These are phyloP conservation scores for Tetrastigma voinierianum DNA, from an alignment of 164 flowering plant species.

Conservation along the genomic window DNA sequence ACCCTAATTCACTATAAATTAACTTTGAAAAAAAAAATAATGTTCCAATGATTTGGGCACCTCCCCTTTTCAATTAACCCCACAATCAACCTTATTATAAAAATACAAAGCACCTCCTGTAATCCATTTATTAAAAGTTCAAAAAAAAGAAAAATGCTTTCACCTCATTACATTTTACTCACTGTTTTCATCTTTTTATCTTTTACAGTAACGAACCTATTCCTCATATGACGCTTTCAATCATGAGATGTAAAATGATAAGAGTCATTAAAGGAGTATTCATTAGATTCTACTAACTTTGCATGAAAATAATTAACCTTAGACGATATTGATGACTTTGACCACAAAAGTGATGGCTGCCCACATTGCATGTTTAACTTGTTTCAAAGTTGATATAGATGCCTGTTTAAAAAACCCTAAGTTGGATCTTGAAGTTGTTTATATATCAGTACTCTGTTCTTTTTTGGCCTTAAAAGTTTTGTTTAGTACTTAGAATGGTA, in stretches of 20 bases:
- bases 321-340: slow-evolving; percentile 25
- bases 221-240: slow-evolving; percentile 5
- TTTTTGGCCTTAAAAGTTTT: slow-evolving; percentile 4
- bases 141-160: neutral
- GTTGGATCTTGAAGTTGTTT: neutral
- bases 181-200: neutral
- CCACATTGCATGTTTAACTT: neutral
- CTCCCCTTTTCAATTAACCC: neutral
- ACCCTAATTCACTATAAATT: slow-evolving; percentile 9
- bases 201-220: neutral
- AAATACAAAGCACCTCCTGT: too few species aligned
- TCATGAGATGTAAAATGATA: slow-evolving; percentile 8
- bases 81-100: neutral
- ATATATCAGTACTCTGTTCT: neutral
- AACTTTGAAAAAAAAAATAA: slow-evolving; percentile 16
- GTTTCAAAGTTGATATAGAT: neutral
- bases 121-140: neutral
- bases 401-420: neutral
- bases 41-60: slow-evolving; percentile 28
- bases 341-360: slow-evolving; percentile 8
- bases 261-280: slow-evolving; percentile 8
- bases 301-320: neutral
- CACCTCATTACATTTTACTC: neutral
- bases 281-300: neutral
- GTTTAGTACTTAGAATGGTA: too few species aligned